phyloP scores from a whole-genome alignment of 1,284 basidiomycete species.

The Afroboletus lepidellus region DNA sequence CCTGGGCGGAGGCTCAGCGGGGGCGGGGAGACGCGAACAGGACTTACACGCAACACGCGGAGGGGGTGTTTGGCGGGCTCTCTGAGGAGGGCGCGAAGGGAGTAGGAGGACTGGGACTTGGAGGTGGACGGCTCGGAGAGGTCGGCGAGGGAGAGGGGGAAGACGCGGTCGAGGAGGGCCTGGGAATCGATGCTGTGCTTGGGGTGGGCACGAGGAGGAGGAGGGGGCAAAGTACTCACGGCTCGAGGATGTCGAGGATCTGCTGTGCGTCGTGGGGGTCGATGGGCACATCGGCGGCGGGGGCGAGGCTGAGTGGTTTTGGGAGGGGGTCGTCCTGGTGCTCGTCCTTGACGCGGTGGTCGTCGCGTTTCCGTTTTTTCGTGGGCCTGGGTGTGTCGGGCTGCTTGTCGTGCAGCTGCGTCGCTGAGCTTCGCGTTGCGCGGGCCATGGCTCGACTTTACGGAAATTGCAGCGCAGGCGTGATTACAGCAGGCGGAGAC shows the following conservation, averaged over 20 bases:
- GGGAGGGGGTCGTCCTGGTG: conserved; percentile 33
- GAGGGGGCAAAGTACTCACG: conserved; percentile 42
- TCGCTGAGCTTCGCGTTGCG: conserved; percentile 61
- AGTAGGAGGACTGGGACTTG: conserved; percentile 42
- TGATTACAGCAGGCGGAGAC: conserved; percentile 17
- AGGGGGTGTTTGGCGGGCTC: conserved; percentile 54
- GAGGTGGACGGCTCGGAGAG: conserved; percentile 36
- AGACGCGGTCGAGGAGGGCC: conserved; percentile 76
- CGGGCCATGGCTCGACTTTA: conserved; percentile 50
- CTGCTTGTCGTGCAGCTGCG: conserved; percentile 37
- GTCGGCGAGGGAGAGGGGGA: conserved; percentile 46
- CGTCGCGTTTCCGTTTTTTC: conserved; percentile 68
- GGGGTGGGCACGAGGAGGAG: conserved; percentile 5
- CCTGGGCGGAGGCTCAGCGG: conserved; percentile 33
- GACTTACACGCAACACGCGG: conserved; percentile 49
- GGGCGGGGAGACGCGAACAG: conserved; percentile 8
- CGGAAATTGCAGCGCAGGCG: conserved; percentile 27
- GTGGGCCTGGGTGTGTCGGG: conserved; percentile 31
- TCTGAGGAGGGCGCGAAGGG: conserved; percentile 62
- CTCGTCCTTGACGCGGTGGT: conserved; percentile 39
- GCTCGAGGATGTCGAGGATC: conserved; percentile 74
- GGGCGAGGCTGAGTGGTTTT: conserved; percentile 28
- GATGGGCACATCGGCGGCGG: conserved; percentile 51
- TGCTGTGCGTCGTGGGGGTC: conserved; percentile 50
- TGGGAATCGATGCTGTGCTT: conserved; percentile 63